Evolutionary conservation across 2,329 filamentous ascomycete genomes (phyloP), one percentile per base, ranked within the genome.

Genomic region (Chalaropsis thielavioides): DNA sequence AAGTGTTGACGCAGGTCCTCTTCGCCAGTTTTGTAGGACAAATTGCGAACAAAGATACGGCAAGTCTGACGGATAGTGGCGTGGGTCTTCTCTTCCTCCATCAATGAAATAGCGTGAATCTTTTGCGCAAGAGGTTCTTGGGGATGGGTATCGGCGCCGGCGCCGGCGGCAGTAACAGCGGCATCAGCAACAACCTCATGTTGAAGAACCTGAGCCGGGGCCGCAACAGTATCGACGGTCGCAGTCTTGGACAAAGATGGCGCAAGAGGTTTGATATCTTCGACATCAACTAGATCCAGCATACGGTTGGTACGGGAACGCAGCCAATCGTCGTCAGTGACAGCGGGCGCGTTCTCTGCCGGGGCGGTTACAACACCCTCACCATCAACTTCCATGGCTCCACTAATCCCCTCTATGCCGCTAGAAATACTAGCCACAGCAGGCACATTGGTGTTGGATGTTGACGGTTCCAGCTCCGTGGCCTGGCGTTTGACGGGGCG

Each of bases 281-380:
- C 86, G 54, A 90, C 87, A 70, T 95, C 90, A 64, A 92, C 80
- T 35, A 97, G 78, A 73, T 92, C 94, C 62, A 96, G 80, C 61
- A 95, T 78, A 70, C 92, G 83, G 75, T 87, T 96, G 15, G 92
- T 97, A 70, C 89, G 85, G 68, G 89, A 92, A 66, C 92, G 85
- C 70, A 96, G 79, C 94, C 94, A 99, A 74, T 97, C 92, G 67
- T 87, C 85, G 75, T 96, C 91, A 24, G 87, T 86, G 2, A 85
- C 79, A 62, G 78, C 77, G 69, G 72, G n/a, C 7, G 41, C 17
- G 35, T 19, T 8, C 31, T 58, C 65, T 69, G 71, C 66, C 68
- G 60, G 24, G 11, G 43, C n/a, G 17, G 67, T 40, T 46, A 51
- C 41, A 19, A 61, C 40, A 15, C 63, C 38, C 31, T 69, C 67